A percentile compares a stretch with the other conserved stretches of the same genome.
These are phyloP conservation scores for Solanum pinnatisectum DNA, from an alignment of 257 asterid species.

Conservation along the genomic window DNA sequence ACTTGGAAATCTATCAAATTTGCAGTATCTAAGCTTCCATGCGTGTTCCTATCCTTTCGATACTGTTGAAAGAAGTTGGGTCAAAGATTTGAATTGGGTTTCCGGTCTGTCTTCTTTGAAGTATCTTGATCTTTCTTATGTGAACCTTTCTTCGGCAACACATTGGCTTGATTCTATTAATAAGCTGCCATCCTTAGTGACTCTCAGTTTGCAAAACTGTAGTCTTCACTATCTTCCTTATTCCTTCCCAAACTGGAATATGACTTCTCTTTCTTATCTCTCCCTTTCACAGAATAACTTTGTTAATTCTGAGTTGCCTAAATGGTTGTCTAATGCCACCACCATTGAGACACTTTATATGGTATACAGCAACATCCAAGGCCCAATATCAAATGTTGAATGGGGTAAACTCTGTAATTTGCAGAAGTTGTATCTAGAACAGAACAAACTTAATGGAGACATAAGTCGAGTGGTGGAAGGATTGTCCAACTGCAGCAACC, in stretches of 20 bases:
- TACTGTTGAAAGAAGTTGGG: background rate
- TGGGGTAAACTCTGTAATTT: background rate
- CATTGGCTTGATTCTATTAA: conserved; percentile 1
- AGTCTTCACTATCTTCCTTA: background rate
- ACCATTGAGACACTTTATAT: background rate
- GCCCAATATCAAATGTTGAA: background rate
- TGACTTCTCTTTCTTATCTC: conserved; percentile 4
- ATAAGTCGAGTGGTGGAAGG: background rate
- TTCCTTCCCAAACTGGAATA: background rate
- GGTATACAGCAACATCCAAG: background rate
- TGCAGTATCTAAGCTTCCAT: background rate
- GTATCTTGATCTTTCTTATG: background rate
- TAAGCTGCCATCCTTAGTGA: background rate
- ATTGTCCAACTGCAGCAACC: background rate
- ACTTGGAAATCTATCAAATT: conserved; percentile 12
- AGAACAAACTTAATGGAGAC: background rate
- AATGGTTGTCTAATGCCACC: conserved; percentile 8
- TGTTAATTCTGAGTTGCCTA: background rate
- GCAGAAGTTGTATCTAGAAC: background rate
- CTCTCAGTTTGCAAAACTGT: background rate
- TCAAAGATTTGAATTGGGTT: background rate
- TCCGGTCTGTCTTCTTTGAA: conserved; percentile 3
- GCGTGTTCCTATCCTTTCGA: background rate
- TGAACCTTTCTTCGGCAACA: background rate
- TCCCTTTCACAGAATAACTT: conserved; percentile 1